These are phyloP conservation scores for Fraxinus albicans DNA, from an alignment of 305 asterid species.

Conservation along the genomic window DNA sequence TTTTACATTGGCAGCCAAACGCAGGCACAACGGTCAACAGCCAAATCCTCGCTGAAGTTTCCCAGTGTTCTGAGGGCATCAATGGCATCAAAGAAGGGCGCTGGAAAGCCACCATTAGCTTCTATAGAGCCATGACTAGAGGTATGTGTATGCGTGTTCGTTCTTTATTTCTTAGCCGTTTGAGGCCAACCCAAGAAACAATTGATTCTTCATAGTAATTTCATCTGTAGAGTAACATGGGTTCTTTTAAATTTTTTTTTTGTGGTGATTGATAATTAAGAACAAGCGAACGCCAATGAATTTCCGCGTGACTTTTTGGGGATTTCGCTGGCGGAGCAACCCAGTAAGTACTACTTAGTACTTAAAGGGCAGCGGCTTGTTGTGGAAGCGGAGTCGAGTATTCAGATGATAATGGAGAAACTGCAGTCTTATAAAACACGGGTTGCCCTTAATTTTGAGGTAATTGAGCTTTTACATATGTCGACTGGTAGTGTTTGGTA, in stretches of 20 bases:
- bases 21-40: constrained; percentile 74
- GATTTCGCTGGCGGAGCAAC: constrained; percentile 87
- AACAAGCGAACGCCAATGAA: constrained; percentile 50
- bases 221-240: not conserved
- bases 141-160: constrained; percentile 32
- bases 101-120: constrained; percentile 81
- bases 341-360: constrained; percentile 71
- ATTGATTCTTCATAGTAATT: not conserved
- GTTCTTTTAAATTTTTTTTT: not conserved
- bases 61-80: constrained; percentile 84
- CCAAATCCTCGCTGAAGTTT: constrained; percentile 79
- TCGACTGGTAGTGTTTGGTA: not conserved
- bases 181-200: not conserved
- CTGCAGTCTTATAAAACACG: constrained; percentile 85
- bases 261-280: constrained; percentile 33
- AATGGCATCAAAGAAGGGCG: constrained; percentile 82
- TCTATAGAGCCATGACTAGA: constrained; percentile 68
- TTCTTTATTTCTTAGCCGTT: not conserved
- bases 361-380: constrained; percentile 83
- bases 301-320: constrained; percentile 91
- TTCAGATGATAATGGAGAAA: constrained; percentile 87
- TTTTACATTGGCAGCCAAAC: constrained; percentile 91
- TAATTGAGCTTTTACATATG: constrained; percentile 27
- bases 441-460: constrained; percentile 86
- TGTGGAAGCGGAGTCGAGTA: constrained; percentile 78